Conservation (phyloP, 202 grass and related monocot genomes). For the Eragrostis tef region DNA sequence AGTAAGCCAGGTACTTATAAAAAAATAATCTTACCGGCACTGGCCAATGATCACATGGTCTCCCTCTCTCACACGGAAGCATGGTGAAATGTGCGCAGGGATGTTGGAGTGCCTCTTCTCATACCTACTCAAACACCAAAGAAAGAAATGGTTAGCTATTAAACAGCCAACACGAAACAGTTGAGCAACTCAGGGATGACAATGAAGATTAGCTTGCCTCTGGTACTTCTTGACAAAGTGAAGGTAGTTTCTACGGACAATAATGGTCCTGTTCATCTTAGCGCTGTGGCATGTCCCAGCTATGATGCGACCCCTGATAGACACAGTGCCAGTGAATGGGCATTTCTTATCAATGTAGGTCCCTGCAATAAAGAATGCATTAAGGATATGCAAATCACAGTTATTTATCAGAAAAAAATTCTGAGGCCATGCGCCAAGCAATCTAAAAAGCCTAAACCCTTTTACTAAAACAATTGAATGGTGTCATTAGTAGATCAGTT, state of each 20-base stretch:
- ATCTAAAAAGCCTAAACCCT: not conserved
- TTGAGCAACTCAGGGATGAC: not conserved
- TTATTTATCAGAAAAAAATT: not conserved
- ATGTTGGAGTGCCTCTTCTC: conserved; percentile 79
- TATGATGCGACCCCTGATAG: conserved; percentile 65
- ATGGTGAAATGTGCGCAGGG: conserved; percentile 62
- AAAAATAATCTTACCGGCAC: conserved; percentile 51
- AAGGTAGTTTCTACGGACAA: conserved; percentile 70
- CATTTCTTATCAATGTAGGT: conserved; percentile 79
- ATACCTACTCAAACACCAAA: conserved; percentile 44
- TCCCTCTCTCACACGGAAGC: conserved; percentile 71
- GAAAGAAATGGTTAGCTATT: not conserved
- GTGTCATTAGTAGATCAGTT: not conserved
- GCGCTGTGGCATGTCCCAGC: conserved; percentile 74
- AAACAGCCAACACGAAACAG: not conserved
- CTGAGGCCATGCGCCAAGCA: not conserved
- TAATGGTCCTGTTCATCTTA: conserved; percentile 73
- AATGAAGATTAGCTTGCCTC: conserved; percentile 46
- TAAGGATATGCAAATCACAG: not conserved
- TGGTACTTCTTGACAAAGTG: conserved; percentile 77
- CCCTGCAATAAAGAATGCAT: conserved; percentile 35
- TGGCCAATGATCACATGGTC: conserved; percentile 77
- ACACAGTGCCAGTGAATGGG: conserved; percentile 66
- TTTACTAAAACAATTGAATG: not conserved
- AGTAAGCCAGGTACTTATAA: not conserved